Conservation (phyloP, 2,329 filamentous ascomycete species). For the Colletotrichum chlorophyti region DNA sequence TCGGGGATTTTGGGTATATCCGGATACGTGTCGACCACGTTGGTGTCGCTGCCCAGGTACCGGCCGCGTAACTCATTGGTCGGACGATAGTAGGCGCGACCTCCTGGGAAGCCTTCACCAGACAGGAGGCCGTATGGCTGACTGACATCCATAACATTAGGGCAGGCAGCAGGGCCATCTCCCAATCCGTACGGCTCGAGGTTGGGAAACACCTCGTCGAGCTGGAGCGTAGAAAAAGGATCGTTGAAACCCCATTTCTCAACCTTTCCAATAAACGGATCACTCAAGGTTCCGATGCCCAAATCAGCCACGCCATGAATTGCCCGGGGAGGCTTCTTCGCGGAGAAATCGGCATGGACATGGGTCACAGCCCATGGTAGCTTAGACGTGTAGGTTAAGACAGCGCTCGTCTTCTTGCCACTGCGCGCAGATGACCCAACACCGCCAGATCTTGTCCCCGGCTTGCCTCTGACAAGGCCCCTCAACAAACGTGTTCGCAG, state of each 20-base stretch:
- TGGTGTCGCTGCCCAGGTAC: slow-evolving; percentile 70
- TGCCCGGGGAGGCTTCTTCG: slow-evolving; percentile 76
- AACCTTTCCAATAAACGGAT: slow-evolving; percentile 77
- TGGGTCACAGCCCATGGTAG: slow-evolving; percentile 81
- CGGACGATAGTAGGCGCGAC: slow-evolving; percentile 79
- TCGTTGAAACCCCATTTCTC: slow-evolving; percentile 85
- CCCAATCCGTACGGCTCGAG: slow-evolving; percentile 80
- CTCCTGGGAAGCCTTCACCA: slow-evolving; percentile 86
- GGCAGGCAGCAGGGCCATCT: slow-evolving; percentile 77
- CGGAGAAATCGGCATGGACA: slow-evolving; percentile 76
- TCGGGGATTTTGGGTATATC: slow-evolving; percentile 81
- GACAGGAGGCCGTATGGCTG: slow-evolving; percentile 83
- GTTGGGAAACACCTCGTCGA: slow-evolving; percentile 77
- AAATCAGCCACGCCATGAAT: slow-evolving; percentile 84
- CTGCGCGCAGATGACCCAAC: slow-evolving; percentile 59
- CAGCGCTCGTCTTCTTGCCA: slow-evolving; percentile 71
- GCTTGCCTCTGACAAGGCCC: slow-evolving; percentile 83
- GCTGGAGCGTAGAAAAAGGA: slow-evolving; percentile 76
- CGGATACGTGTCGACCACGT: slow-evolving; percentile 66
- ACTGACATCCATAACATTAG: slow-evolving; percentile 91
- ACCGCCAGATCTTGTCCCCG: slow-evolving; percentile 61
- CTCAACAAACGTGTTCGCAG: slow-evolving; percentile 83
- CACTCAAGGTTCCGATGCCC: slow-evolving; percentile 80
- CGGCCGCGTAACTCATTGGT: slow-evolving; percentile 77
- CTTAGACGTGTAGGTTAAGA: slow-evolving; percentile 86